These are phyloP conservation scores for Cyclotella atomus DNA, from an alignment of 108 stramenopile genomes.

Conservation along the genomic window DNA sequence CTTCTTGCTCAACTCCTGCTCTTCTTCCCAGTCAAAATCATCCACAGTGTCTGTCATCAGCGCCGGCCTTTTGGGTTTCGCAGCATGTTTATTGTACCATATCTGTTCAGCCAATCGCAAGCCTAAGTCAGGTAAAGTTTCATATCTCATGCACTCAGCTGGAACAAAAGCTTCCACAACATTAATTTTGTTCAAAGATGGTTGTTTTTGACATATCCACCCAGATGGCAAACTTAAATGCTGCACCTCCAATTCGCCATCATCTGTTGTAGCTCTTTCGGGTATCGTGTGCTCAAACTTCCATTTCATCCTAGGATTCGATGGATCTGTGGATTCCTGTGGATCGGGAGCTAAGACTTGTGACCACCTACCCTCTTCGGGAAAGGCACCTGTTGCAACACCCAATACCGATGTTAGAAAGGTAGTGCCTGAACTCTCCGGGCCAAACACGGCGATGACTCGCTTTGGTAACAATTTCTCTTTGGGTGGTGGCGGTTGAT, in stretches of 20 bases:
- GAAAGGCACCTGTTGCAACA: slow-evolving; percentile 31
- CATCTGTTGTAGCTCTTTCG: slow-evolving; percentile 3
- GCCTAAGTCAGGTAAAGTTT: slow-evolving; percentile 9
- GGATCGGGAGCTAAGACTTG: slow-evolving; percentile 1
- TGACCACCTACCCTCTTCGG: slow-evolving; percentile 16
- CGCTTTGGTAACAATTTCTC: slow-evolving; percentile 25
- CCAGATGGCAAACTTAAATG: slow-evolving; percentile 20
- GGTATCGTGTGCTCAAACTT: neutral
- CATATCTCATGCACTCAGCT: slow-evolving; percentile 15
- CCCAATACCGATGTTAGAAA: slow-evolving; percentile 34
- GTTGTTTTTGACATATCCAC: slow-evolving; percentile 3
- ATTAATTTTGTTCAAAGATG: neutral
- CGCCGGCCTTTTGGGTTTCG: neutral
- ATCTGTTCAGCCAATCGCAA: slow-evolving; percentile 9
- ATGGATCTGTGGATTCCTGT: neutral
- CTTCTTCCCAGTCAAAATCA: slow-evolving; percentile 7
- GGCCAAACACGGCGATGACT: slow-evolving; percentile 42
- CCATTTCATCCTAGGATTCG: slow-evolving; percentile 2
- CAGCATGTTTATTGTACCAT: slow-evolving; percentile 5
- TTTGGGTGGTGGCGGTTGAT: slow-evolving; percentile 18
- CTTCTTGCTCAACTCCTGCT: neutral
- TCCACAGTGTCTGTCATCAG: slow-evolving; percentile 6
- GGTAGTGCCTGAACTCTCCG: slow-evolving; percentile 44
- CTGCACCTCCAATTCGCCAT: slow-evolving; percentile 32
- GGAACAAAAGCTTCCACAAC: slow-evolving; percentile 15